phyloP scores from a whole-genome alignment of 202 grass and related monocot species.

The Zoysia matrella region DNA sequence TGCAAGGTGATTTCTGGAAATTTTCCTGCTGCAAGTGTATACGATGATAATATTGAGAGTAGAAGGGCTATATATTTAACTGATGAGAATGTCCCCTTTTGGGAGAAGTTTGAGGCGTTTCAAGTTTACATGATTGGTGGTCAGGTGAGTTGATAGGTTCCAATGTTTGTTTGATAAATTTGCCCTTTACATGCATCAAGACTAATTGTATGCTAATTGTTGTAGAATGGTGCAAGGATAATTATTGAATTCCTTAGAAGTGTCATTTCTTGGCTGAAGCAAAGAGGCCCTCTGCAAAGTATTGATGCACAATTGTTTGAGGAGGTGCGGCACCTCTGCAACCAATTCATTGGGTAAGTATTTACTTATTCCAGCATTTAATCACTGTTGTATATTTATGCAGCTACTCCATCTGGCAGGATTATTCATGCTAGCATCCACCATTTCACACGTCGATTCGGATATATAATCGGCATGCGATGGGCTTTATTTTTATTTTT shows the following conservation, averaged over 20 bases:
- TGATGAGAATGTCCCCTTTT: slow-evolving; percentile 27
- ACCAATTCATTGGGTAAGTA: slow-evolving; percentile 48
- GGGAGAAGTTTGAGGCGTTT: slow-evolving; percentile 41
- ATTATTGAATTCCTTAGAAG: slow-evolving; percentile 37
- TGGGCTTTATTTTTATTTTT: too few relatives aligned
- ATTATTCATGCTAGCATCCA: too few relatives aligned
- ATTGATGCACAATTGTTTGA: slow-evolving; percentile 32
- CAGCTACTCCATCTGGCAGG: neutral
- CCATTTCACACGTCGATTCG: neutral
- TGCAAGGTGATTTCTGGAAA: neutral
- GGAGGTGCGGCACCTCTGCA: slow-evolving; percentile 34
- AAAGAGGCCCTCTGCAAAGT: slow-evolving; percentile 22
- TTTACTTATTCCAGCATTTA: neutral
- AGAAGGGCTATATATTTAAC: slow-evolving; percentile 8
- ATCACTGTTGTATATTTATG: neutral
- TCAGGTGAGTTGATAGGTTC: slow-evolving; percentile 35
- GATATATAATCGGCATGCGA: neutral
- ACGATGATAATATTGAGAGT: neutral
- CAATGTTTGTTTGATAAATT: neutral
- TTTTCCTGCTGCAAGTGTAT: neutral
- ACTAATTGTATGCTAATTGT: neutral
- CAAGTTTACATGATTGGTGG: slow-evolving; percentile 19
- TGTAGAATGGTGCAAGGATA: slow-evolving; percentile 42
- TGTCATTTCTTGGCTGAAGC: slow-evolving; percentile 36
- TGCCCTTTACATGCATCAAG: neutral